These are phyloP conservation scores for Termitomyces sp. DNA, from an alignment of 768 basidiomycete genomes.

Conservation along the genomic window DNA sequence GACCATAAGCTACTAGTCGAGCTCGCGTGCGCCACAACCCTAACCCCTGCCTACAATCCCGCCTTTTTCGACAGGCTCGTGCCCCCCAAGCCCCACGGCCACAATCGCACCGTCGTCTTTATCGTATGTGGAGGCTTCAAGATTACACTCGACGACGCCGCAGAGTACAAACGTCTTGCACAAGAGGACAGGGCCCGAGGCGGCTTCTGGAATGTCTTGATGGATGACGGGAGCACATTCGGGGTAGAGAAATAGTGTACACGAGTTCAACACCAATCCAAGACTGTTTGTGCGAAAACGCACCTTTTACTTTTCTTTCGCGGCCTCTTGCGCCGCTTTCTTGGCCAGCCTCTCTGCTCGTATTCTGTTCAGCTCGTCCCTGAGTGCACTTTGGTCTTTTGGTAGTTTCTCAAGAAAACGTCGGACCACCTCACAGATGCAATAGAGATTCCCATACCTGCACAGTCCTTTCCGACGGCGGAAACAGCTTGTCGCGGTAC, in stretches of 20 bases:
- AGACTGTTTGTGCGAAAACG: too few species aligned
- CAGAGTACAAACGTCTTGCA: constrained; percentile 38
- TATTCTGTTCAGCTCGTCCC: constrained; percentile 67
- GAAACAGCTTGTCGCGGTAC: constrained; percentile 74
- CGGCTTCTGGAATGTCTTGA: constrained; percentile 29
- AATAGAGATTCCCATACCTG: constrained; percentile 27
- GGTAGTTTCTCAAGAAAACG: constrained; percentile 44
- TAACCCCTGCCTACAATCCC: constrained; percentile 58
- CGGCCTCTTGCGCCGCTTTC: constrained; percentile 27
- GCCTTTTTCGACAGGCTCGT: constrained; percentile 49
- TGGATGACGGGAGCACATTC: constrained; percentile 32
- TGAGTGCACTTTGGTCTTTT: constrained; percentile 56
- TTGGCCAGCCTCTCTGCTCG: constrained; percentile 52
- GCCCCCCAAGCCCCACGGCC: constrained; percentile 22
- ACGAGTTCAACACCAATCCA: too few species aligned
- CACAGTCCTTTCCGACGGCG: constrained; percentile 48
- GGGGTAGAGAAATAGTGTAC: constrained; percentile 18
- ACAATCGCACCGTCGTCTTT: constrained; percentile 45
- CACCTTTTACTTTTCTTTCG: background rate
- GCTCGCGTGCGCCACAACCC: constrained; percentile 65
- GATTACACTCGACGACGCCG: constrained; percentile 47
- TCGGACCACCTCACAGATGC: background rate
- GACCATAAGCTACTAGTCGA: constrained; percentile 75
- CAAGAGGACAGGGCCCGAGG: constrained; percentile 25
- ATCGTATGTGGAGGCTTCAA: constrained; percentile 73